Evolutionary conservation across 441 rosid species (phyloP).

Genomic region (Theobroma grandiflorum): DNA sequence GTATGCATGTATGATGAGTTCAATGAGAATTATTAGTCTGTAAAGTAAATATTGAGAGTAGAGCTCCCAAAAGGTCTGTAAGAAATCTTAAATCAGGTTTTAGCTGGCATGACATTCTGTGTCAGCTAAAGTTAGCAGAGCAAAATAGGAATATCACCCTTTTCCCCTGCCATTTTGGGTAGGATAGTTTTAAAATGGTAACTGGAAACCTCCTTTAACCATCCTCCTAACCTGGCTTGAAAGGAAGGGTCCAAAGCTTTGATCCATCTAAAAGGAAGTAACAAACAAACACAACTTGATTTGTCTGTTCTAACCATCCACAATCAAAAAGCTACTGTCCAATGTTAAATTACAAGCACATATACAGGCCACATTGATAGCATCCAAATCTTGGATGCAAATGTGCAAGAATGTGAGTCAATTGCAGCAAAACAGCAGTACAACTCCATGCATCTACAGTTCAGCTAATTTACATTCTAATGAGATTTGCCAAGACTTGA

Average conservation of each 20-base stretch:
- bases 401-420: background rate
- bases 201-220: background rate
- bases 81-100: background rate
- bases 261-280: background rate
- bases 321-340: background rate
- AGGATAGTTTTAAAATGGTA: background rate
- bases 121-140: background rate
- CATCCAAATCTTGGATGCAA: background rate
- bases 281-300: background rate
- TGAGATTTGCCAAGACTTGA: background rate
- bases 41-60: no score
- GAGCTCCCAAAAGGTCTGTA: background rate
- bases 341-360: background rate
- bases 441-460: background rate
- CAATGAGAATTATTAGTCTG: background rate
- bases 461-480: background rate
- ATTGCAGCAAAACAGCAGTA: background rate
- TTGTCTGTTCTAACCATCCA: background rate
- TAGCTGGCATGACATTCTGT: background rate
- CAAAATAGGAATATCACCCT: background rate
- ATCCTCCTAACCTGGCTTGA: background rate
- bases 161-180: background rate
- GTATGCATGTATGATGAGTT: background rate
- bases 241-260: background rate
- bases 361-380: background rate